These are phyloP conservation scores for Rhododendron mucronatum DNA, from an alignment of 148 eudicot species.

Conservation along the genomic window DNA sequence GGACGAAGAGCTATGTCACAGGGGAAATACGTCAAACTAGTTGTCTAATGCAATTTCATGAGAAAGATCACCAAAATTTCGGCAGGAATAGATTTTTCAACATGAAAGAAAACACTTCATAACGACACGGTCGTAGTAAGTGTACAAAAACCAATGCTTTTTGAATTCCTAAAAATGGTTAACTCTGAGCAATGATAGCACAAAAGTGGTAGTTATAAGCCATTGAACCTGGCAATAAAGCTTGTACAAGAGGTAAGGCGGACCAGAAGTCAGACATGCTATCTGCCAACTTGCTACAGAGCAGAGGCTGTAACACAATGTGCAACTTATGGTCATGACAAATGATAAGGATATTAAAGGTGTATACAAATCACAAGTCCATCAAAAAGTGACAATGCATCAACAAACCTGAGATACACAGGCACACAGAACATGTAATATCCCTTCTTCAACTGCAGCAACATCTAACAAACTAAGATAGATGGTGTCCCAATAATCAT, in stretches of 20 bases:
- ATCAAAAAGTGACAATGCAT: neutral
- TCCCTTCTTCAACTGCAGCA: slow-evolving; percentile 64
- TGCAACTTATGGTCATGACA: slow-evolving; percentile 3
- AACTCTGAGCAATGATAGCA: neutral
- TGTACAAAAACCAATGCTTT: neutral
- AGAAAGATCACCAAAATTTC: neutral
- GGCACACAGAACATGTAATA: slow-evolving; percentile 73
- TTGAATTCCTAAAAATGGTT: neutral
- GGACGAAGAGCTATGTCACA: slow-evolving; percentile 72
- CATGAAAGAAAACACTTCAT: neutral
- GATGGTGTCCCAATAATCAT: slow-evolving; percentile 48
- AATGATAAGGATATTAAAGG: slow-evolving; percentile 7
- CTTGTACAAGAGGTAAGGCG: slow-evolving; percentile 74
- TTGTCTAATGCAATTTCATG: neutral
- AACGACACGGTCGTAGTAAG: neutral
- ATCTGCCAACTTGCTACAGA: slow-evolving; percentile 66
- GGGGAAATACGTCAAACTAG: slow-evolving; percentile 8
- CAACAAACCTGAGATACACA: slow-evolving; percentile 67
- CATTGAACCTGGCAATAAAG: slow-evolving; percentile 67
- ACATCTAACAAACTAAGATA: slow-evolving; percentile 57
- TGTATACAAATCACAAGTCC: neutral
- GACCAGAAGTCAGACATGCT: slow-evolving; percentile 60
- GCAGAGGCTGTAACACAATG: slow-evolving; percentile 45
- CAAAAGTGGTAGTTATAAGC: neutral
- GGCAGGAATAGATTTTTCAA: neutral